Evolutionary conservation across 2,329 filamentous ascomycete genomes (phyloP), one percentile per base, ranked within the genome.

Genomic region (Fusarium odoratissimum): DNA sequence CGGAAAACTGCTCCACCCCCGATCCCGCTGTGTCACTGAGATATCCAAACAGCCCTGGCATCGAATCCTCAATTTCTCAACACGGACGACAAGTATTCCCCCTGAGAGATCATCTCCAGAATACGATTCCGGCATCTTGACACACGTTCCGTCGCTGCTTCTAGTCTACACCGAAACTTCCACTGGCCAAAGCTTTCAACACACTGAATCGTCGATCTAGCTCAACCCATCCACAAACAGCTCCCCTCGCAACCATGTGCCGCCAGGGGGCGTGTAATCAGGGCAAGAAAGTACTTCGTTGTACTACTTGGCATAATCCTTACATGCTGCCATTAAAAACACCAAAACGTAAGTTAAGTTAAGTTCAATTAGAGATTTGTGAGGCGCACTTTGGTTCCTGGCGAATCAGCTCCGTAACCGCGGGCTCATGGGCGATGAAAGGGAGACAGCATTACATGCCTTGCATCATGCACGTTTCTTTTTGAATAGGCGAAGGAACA

Each of bases 241-340:
- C 61, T 30, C 33, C 17, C 59, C 42, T 58, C 60, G 61, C 38
- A 62, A 57, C 71, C 76, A 77, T 77, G 76, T 77, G 76, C 62
- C 35, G 42, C 49, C 64, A 61, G 65, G 71, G 71, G 71, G 71
- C 37, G 71, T 72, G 71, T 59, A 35, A 49, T 48, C 57, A 73
- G 31, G 55, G 57, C 60, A 25, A 23, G 38, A 16, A 59, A 46
- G 67, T 69, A 63, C 55, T 44, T 33, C 17, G 25, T 14, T 57
- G 67, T 73, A 67, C 55, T 38, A 48, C 38, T 59, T 60, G 56
- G 41, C 31, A 46, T 21, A 44, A 28, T n/a, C 21, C 28, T 30
- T 42, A 28, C 35, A 38, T 51, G 28, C 19, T 54, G 14, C 23
- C 38, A 63, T 49, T 48, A 40, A 49, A 62, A 51, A 30, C 25